These are phyloP conservation scores for Globisporangium viniferum DNA, from an alignment of 352 stramenopile genomes.

Conservation along the genomic window DNA sequence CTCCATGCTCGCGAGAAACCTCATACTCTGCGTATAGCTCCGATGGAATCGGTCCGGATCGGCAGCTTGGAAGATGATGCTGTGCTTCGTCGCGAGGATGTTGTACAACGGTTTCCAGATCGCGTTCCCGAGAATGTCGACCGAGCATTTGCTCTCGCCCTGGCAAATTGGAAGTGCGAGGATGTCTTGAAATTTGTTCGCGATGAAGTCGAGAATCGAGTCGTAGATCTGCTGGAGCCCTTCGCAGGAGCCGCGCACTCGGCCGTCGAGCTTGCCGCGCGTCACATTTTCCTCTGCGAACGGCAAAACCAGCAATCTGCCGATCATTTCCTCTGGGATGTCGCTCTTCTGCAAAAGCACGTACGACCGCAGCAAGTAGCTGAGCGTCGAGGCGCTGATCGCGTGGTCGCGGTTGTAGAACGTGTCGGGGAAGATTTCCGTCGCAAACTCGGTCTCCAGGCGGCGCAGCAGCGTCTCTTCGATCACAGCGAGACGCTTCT, in stretches of 20 bases:
- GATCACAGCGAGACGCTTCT: conserved; percentile 64
- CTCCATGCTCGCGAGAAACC: conserved; percentile 59
- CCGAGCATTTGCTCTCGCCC: conserved; percentile 54
- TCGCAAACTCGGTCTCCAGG: conserved; percentile 83
- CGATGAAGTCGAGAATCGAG: conserved; percentile 67
- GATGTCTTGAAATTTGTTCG: conserved; percentile 60
- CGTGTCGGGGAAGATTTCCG: conserved; percentile 84
- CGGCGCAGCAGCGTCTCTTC: conserved; percentile 69
- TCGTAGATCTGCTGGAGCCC: conserved; percentile 73
- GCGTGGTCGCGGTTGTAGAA: conserved; percentile 83
- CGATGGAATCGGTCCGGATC: conserved; percentile 79
- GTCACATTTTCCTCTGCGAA: conserved; percentile 81
- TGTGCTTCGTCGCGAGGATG: conserved; percentile 63
- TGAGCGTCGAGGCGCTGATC: conserved; percentile 60
- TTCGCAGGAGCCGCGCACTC: conserved; percentile 71
- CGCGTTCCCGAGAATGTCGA: conserved; percentile 78
- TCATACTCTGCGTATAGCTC: conserved; percentile 78
- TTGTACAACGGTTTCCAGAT: conserved; percentile 81
- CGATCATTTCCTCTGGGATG: conserved; percentile 83
- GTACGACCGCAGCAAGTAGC: conserved; percentile 73
- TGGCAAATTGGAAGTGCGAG: conserved; percentile 67
- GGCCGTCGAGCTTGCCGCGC: conserved; percentile 69
- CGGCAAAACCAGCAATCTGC: conserved; percentile 64
- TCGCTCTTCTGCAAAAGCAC: conserved; percentile 70
- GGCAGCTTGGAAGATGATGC: conserved; percentile 79